Base-by-base conservation (phyloP, 2,329 filamentous ascomycete genomes). In the Alternaria ventricosa region DNA sequence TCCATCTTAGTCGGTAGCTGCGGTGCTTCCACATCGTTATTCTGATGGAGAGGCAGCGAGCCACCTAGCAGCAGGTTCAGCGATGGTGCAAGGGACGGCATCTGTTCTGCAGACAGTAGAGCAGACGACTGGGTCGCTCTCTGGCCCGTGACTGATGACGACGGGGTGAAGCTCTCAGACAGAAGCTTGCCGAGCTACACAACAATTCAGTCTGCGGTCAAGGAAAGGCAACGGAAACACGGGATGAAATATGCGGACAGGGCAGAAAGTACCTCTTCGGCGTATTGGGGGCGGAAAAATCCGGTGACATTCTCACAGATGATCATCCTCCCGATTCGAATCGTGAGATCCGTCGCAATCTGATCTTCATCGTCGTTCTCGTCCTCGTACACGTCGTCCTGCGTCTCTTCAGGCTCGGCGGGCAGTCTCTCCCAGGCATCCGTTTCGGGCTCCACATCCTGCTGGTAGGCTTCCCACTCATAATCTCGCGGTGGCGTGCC, bases 291-390 rank as follows among this genome's bases (percentile, higher is more conserved):
- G 41, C 77, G 76, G 55, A 79, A 79, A 57, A 79, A 78, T 43
- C 77, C 78, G 63, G 76, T 78, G 44, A 79, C 75, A 27, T 79
- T 80, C 49, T 80, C 77, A 63, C 76, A 79, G n/a, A 80, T 78
- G 36, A 80, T 78, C 78, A 80, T 79, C 59, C 77, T 73, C 23
- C 78, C 78, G 50, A 79, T 79, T 11, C 76, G 73, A 59, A 80
- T 78, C 15, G 77, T 79, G 36, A 79, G 71, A 69, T 80, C 78
- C 3, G 76, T 78, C 27, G 76, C 76, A 55, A 78, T 78, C 64
- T 78, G 74, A 61, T 79, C 77, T 64, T 79, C 78, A 49, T 80
- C 78, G 47, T 80, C 78, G 23, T 79, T 73, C 53, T 80, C 78
- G 57, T 80, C 78, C 43, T 80, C 76, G 53, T 75, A 79, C 27